Conservation (phyloP, 352 stramenopile genomes). For the Thalassiosira livingstoniorum region DNA sequence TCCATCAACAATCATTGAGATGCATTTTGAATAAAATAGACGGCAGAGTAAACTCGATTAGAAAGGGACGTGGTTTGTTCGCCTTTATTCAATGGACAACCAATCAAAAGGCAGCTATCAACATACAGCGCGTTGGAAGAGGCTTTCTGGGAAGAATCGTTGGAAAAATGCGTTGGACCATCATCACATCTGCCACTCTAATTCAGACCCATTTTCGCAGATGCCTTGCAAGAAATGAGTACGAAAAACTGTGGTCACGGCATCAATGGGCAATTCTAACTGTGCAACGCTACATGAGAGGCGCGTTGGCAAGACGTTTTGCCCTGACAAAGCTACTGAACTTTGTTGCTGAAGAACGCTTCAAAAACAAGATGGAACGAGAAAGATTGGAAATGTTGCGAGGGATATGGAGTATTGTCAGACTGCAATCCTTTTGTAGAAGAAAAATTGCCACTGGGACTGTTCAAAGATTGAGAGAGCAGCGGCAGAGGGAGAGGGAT, state of each 20-base stretch:
- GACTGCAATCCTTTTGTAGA: constrained; percentile 37
- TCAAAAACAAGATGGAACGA: constrained; percentile 46
- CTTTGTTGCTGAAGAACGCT: constrained; percentile 39
- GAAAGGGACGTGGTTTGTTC: constrained; percentile 16
- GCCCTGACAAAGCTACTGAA: constrained; percentile 46
- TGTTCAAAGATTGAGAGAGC: constrained; percentile 21
- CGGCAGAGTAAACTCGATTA: constrained; percentile 6
- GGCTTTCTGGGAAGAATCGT: constrained; percentile 37
- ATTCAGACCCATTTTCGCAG: constrained; percentile 45
- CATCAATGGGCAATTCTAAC: constrained; percentile 42
- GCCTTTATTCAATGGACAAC: constrained; percentile 19
- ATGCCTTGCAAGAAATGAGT: constrained; percentile 39
- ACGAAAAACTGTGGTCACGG: constrained; percentile 11
- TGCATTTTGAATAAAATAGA: constrained; percentile 25
- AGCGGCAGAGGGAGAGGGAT: constrained; percentile 39
- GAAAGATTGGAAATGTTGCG: constrained; percentile 32
- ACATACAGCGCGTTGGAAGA: constrained; percentile 36
- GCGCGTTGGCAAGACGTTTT: constrained; percentile 44
- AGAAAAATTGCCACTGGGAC: constrained; percentile 26
- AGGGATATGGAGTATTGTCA: constrained; percentile 40
- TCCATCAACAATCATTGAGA: constrained; percentile 31
- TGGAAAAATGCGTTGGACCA: constrained; percentile 16
- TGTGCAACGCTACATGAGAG: constrained; percentile 48
- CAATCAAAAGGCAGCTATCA: constrained; percentile 5
- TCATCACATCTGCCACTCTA: constrained; percentile 35